A percentile compares a stretch with the other conserved stretches of the same genome.
phyloP scores from a whole-genome alignment of 2,329 filamentous ascomycete genomes.

The Cordyceps tenuipes region DNA sequence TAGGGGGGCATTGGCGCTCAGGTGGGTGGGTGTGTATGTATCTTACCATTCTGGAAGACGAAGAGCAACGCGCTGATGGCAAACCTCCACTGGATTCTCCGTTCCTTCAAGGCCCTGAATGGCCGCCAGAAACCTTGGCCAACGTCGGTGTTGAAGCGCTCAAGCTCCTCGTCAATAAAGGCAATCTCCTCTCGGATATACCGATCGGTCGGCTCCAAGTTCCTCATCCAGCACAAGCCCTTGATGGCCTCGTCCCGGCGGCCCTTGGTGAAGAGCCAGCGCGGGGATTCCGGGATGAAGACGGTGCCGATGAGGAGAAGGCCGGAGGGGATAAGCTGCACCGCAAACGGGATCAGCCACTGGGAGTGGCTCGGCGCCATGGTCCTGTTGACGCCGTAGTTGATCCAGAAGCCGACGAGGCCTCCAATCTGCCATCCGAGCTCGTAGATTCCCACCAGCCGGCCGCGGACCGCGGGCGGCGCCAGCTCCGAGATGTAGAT shows the following conservation, averaged over 20 bases:
- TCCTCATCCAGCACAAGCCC: conserved; percentile 57
- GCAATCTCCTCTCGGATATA: conserved; percentile 69
- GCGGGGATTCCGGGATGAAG: conserved; percentile 57
- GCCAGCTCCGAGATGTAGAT: conserved; percentile 54
- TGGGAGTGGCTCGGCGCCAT: conserved; percentile 39
- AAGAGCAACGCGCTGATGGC: conserved; percentile 67
- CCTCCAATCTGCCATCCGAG: conserved; percentile 57
- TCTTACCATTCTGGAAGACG: conserved; percentile 64
- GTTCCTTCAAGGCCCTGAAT: conserved; percentile 48
- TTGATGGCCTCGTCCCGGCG: conserved; percentile 49
- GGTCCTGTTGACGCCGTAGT: conserved; percentile 51
- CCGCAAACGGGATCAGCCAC: conserved; percentile 57
- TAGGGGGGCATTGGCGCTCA: no score
- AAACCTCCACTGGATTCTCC: conserved; percentile 60
- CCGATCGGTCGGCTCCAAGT: conserved; percentile 43
- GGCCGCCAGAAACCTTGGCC: conserved; percentile 70
- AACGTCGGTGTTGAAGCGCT: conserved; percentile 53
- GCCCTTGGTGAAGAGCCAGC: conserved; percentile 60
- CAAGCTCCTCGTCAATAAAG: conserved; percentile 61
- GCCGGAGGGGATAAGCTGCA: conserved; percentile 60
- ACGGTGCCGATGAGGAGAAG: conserved; percentile 51
- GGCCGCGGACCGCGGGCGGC: conserved; percentile 55
- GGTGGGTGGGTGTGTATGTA: no score
- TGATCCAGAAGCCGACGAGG: conserved; percentile 57
- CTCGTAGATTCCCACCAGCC: conserved; percentile 59